These are phyloP conservation scores for Mychonastes homosphaera DNA, from an alignment of 139 green algal species.

Conservation along the genomic window DNA sequence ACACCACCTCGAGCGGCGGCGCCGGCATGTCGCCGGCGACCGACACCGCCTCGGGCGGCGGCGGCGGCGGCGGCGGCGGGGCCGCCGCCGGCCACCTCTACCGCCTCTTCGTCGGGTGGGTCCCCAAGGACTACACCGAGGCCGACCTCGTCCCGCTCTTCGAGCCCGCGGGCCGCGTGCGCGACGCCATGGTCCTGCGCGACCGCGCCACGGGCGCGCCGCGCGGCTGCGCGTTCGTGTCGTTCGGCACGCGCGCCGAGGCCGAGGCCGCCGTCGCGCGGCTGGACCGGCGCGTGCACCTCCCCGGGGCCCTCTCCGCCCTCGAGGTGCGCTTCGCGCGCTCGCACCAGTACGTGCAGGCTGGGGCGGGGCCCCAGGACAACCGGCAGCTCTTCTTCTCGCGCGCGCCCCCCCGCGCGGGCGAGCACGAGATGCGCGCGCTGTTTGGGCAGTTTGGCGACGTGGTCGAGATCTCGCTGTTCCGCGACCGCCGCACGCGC, in stretches of 20 bases:
- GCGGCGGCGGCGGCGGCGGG: neutral
- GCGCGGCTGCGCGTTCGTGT: slow-evolving; percentile 35
- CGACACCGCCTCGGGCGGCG: too few species aligned
- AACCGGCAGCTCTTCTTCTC: slow-evolving; percentile 43
- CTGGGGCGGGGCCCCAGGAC: slow-evolving; percentile 18
- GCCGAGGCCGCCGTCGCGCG: slow-evolving; percentile 27
- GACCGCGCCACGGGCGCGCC: slow-evolving; percentile 26
- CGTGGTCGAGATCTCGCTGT: slow-evolving; percentile 27
- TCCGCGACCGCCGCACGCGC: slow-evolving; percentile 24
- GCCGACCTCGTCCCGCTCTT: slow-evolving; percentile 19
- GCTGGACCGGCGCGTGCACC: slow-evolving; percentile 24
- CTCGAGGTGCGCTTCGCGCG: slow-evolving; percentile 40
- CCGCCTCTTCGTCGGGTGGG: slow-evolving; percentile 23
- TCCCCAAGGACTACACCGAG: slow-evolving; percentile 24
- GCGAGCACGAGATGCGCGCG: slow-evolving; percentile 23
- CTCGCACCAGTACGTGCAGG: slow-evolving; percentile 36
- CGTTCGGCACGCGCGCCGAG: slow-evolving; percentile 21
- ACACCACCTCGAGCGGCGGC: too few species aligned
- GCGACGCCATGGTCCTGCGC: slow-evolving; percentile 24
- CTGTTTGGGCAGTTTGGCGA: slow-evolving; percentile 25
- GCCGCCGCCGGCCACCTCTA: slow-evolving; percentile 7
- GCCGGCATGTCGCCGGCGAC: too few species aligned
- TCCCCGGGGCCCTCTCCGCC: slow-evolving; percentile 23
- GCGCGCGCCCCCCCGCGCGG: neutral
- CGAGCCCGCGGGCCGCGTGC: slow-evolving; percentile 18